Base-by-base conservation (phyloP, 78 protist species). In the slime mould (Dictyostelium discoideum) region DNA sequence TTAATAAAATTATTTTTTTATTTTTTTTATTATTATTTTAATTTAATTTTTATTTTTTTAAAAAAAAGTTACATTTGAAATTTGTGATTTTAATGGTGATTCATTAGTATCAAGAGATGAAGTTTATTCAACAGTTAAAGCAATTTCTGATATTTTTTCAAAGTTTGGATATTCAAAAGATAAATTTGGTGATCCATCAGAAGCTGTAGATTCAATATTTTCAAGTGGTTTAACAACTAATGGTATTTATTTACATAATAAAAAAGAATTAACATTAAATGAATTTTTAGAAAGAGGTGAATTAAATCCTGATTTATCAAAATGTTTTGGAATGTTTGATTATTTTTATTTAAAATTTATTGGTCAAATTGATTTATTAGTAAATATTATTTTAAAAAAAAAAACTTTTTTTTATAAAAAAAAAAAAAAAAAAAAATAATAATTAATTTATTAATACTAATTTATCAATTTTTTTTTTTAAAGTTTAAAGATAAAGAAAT, bases 271-370 rank as follows among this genome's bases (percentile, higher is more conserved):
- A 39, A 2, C 42, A 22, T 26, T 87, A 39, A n/a, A 37, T 18
- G 93, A 87, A 9, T 87, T 78, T 32, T 77, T 87, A 4, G 79
- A 87, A 57, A 46, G 93, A 39, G 85, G 86, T 40, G 37, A 40
- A 6, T 26, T 78, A 22, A 84, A 77, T 44, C 18, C 85, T 6
- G 93, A 87, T 54, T 7, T 87, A 3, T 11, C 85, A 9, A 29
- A 80, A 77, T 87, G 93, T 63, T 87, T 87, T 87, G 93, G 94
- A 18, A 89, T 89, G 94, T 89, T 89, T 89, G 94, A 89, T 69
- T 89, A 73, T 46, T 89, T 89, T 69, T 89, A 74, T 32, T 11
- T 48, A 18, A 78, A 67, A 32, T 89, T 89, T 32, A 29, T 89
- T 18, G 29, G 82, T 14, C 94, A 87, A 32, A 79, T 26, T 32